phyloP scores from a whole-genome alignment of 2,329 filamentous ascomycete genomes.

The Colletotrichum tamarilloi region DNA sequence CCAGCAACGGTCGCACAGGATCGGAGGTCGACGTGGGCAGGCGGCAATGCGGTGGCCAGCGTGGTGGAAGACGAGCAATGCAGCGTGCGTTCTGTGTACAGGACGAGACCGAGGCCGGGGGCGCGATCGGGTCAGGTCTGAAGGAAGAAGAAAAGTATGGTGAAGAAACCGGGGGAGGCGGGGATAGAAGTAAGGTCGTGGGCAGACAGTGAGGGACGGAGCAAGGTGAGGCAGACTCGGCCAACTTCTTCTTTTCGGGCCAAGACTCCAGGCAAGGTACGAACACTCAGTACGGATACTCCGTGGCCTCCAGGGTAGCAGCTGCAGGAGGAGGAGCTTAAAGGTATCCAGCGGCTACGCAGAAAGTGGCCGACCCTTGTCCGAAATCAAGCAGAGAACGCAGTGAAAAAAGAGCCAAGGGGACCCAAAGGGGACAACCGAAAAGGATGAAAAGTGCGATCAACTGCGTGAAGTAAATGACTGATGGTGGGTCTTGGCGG shows the following conservation, averaged over 20 bases:
- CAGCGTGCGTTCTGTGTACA: slow-evolving; percentile 28
- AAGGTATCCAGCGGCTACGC: slow-evolving; percentile 18
- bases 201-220: background rate
- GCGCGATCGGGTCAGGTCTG: slow-evolving; percentile 16
- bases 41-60: slow-evolving; percentile 31
- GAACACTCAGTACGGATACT: too few relatives aligned
- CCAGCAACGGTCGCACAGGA: slow-evolving; percentile 27
- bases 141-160: slow-evolving; percentile 10
- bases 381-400: slow-evolving; percentile 2
- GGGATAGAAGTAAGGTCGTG: slow-evolving; percentile 20
- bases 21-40: slow-evolving; percentile 11
- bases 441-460: slow-evolving; percentile 31
- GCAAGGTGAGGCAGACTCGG: background rate
- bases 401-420: slow-evolving; percentile 17
- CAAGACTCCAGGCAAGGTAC: background rate
- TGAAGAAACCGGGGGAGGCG: slow-evolving; percentile 24
- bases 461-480: slow-evolving; percentile 37
- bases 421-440: slow-evolving; percentile 13
- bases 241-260: slow-evolving; percentile 9
- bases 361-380: slow-evolving; percentile 25
- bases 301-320: slow-evolving; percentile 16
- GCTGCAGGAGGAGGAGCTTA: slow-evolving; percentile 25
- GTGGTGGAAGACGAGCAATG: slow-evolving; percentile 28
- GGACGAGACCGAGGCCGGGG: slow-evolving; percentile 32
- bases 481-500: slow-evolving; percentile 33